Base-by-base conservation (phyloP, 768 basidiomycete genomes). In the Dacryopinax primogenitus region DNA sequence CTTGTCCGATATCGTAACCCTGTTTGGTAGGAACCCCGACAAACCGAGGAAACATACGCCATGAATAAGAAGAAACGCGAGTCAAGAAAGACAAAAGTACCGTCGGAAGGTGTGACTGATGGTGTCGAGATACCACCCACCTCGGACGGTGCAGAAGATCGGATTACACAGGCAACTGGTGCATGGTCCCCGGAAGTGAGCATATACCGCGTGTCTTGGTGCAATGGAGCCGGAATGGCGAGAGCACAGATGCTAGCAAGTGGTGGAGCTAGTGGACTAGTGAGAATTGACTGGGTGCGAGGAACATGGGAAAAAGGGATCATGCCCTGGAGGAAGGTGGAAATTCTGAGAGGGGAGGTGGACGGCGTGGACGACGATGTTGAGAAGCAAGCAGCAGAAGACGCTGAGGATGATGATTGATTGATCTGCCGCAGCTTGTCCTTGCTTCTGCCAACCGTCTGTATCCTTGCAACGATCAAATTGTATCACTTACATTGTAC, bases 261-360 rank as follows among this genome's bases (percentile, higher is more conserved):
- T 18, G 88, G 85, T 0, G 90, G 88, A 13, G 91, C 84, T 3
- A 86, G 87, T 9, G 96, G 94, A 0, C 75, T 98, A 21, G 92
- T 88, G 69, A 78, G 95, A 62, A 80, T 98, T 11, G 94, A 99
- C 69, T 83, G 84, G 71, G 71, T 94, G 16, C 75, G 80, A 70
- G 92, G 92, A n/a, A 76, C 84, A 66, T 94, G 86, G 84, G 76
- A 83, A 41, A 82, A 78, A 62, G 84, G 83, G 51, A 82, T 78
- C 70, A 73, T 85, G 4, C 88, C 89, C 1, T 91, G 89, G 75
- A 78, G 78, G 30, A 79, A 82, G 51, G 77, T 91, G 26, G 79
- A 80, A 67, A 78, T 78, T 9, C 83, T 90, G 68, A 77, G 89
- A 66, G 77, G 78, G 70, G 88, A 88, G 69, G 74, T 65, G 12